These are phyloP conservation scores for Nidula microcarpa DNA, from an alignment of 768 basidiomycete genomes.

Conservation along the genomic window DNA sequence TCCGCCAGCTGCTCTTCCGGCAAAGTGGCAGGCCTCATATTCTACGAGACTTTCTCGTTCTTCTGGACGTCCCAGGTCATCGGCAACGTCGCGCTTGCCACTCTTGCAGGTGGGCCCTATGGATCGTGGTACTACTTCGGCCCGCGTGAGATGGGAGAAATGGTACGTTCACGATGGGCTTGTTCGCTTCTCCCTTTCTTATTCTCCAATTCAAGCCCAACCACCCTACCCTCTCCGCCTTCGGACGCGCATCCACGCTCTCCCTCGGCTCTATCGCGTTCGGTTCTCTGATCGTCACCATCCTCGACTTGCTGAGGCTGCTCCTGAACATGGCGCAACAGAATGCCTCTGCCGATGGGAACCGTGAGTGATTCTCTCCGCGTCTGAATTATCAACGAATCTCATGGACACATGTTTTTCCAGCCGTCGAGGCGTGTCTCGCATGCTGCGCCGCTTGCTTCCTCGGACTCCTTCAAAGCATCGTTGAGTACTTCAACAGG, in stretches of 20 bases:
- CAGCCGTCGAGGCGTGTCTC: constrained; percentile 70
- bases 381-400: neutral
- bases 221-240: constrained; percentile 66
- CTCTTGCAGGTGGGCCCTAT: constrained; percentile 77
- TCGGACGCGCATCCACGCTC: constrained; percentile 71
- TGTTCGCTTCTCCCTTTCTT: neutral
- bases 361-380: constrained; percentile 42
- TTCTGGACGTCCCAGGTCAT: constrained; percentile 85
- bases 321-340: constrained; percentile 56
- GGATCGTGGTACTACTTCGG: constrained; percentile 87
- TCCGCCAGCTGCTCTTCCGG: constrained; percentile 57
- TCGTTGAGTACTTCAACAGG: constrained; percentile 83
- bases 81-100: constrained; percentile 73
- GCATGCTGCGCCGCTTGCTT: constrained; percentile 81
- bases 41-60: constrained; percentile 80
- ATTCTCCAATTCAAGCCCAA: constrained; percentile 44
- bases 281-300: constrained; percentile 78
- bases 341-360: constrained; percentile 59
- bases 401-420: neutral
- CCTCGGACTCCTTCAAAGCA: constrained; percentile 62
- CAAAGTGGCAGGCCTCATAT: constrained; percentile 75
- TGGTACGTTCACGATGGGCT: constrained; percentile 36
- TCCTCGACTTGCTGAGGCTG: constrained; percentile 67
- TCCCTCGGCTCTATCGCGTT: constrained; percentile 86
- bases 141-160: constrained; percentile 57